These are phyloP conservation scores for Xylaria telfairii DNA, from an alignment of 495 filamentous ascomycete species.

Conservation along the genomic window DNA sequence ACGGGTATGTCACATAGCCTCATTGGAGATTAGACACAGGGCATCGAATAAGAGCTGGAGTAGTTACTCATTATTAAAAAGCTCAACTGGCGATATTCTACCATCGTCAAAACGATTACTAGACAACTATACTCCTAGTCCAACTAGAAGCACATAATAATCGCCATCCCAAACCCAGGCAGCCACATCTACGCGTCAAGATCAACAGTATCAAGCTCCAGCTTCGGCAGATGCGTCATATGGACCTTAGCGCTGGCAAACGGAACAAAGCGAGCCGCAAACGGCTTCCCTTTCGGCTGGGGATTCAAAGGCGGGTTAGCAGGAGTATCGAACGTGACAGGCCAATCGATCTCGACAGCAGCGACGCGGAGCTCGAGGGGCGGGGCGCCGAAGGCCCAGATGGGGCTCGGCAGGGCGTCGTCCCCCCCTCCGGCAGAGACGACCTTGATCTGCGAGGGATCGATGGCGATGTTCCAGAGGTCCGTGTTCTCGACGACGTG, in stretches of 20 bases:
- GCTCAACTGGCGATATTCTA: no score
- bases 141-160: neutral
- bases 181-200: constrained; percentile 5
- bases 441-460: constrained; percentile 45
- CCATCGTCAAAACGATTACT: neutral
- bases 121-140: neutral
- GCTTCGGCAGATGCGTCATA: constrained; percentile 61
- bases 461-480: constrained; percentile 60
- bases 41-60: neutral
- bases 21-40: neutral
- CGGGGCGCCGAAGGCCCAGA: constrained; percentile 55
- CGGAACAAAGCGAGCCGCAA: constrained; percentile 56
- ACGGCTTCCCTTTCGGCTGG: constrained; percentile 39
- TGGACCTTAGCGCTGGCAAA: constrained; percentile 64
- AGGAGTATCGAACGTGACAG: constrained; percentile 51
- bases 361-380: constrained; percentile 56
- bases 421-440: no score
- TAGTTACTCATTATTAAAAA: no score
- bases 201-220: constrained; percentile 33
- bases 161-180: neutral
- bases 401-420: constrained; percentile 52
- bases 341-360: constrained; percentile 62
- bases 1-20: no score
- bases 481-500: constrained; percentile 42
- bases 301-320: constrained; percentile 49